Evolutionary conservation across 306 rosid genomes (phyloP), one percentile per base, ranked within the genome.

Genomic region (Cicer bijugum): DNA sequence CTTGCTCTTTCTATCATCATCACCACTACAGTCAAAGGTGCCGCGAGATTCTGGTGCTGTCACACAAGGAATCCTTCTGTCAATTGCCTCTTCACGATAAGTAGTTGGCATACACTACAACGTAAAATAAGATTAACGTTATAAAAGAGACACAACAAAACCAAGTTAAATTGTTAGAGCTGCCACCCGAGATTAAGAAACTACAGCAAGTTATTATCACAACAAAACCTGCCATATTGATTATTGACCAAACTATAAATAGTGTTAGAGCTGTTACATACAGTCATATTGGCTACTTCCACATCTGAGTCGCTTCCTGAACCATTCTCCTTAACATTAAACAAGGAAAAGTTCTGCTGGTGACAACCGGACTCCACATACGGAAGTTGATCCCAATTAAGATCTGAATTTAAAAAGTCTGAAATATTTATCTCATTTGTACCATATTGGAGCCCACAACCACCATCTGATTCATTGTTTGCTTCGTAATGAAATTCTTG

Each of bases 371-470:
- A 35, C 14, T 68, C 87, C 44, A 72, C 86, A 43, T 15, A 63
- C 17, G 75, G 38, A 12, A 42, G 8, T 61, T 78, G 91, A 61
- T 80, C 90, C 57, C 85, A 79, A 75, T 69, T 72, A 17, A 81
- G 43, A 69, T 78, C 1, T 19, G 87, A 55, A 61, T 84, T 60
- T 37, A 93, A 53, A 74, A 82, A 80, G 45, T 85, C 89, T 37
- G 88, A 16, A 53, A 88, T 38, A 43, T 79, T 80, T 23, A 77
- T 40, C 39, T 89, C 96, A 72, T 80, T 87, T 42, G 81, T 76
- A 46, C 80, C 92, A 79, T 76, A 63, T 12, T 81, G 85, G 80
- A 53, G 63, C 57, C 70, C 89, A 33, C 3, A 71, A 4, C 23
- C 75, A 58, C 74, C 78, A 12, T 75, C 86, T 9, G 69, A 46